Evolutionary conservation across 306 rosid genomes (phyloP).

Genomic region (Cicer pinnatifidum): DNA sequence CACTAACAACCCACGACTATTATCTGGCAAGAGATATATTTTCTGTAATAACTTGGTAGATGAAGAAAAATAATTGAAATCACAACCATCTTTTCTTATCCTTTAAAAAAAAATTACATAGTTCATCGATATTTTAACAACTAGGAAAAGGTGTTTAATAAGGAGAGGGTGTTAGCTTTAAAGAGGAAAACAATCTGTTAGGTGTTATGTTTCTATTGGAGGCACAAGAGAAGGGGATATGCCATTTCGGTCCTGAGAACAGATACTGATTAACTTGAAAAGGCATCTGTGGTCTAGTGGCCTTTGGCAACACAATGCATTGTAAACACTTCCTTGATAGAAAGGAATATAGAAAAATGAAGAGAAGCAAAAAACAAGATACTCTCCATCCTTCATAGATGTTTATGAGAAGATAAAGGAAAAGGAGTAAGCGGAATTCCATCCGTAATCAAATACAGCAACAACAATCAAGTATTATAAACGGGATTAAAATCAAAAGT

Average conservation of each 20-base stretch:
- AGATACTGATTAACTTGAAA: constrained; percentile 9
- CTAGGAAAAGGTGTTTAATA: background rate
- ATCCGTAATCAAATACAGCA: background rate
- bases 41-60: background rate
- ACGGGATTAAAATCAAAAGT: background rate
- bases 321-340: background rate
- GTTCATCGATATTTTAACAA: background rate
- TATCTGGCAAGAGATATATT: background rate
- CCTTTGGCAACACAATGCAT: background rate
- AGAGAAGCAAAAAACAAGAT: background rate
- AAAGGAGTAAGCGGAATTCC: background rate
- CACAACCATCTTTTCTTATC: background rate
- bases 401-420: background rate
- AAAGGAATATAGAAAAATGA: background rate
- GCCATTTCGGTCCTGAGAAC: background rate
- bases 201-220: background rate
- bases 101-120: background rate
- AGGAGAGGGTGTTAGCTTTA: background rate
- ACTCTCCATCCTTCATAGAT: background rate
- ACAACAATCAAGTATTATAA: background rate
- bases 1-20: background rate
- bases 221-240: background rate
- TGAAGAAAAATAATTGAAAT: background rate
- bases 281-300: background rate
- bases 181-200: background rate